Evolutionary conservation across 2,329 filamentous ascomycete genomes (phyloP), one percentile per base, ranked within the genome.

Genomic region (Helotiales sp.): DNA sequence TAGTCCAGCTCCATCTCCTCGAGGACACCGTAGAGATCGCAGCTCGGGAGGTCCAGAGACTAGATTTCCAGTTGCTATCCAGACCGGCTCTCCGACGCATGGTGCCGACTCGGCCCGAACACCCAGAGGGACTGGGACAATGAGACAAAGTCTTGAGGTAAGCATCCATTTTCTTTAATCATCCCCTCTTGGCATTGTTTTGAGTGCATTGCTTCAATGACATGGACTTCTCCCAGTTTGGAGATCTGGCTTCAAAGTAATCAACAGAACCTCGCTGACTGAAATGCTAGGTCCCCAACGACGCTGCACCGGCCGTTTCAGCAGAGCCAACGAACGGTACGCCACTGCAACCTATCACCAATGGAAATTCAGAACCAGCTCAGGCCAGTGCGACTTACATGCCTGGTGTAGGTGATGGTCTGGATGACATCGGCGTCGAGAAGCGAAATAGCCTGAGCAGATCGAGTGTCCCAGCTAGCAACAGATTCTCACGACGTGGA

Each of bases 21-120:
- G 70, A 34, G 78, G 79, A 36, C 90, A 96, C 71, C 83, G 91
- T 56, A 87, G 93, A 63, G 93, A 97, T 69, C 86, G 90, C 66
- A 96, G 90, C 71, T 87, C 84, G 40, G 82, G 85, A 61, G 84
- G 85, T 5, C 82, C 86, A 27, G 87, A 87, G 69, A 96, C 90
- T 8, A 84, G 92, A 38, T 97, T 96, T 79, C 95, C 91, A 1
- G n/a, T n/a, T n/a, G n/a, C n/a, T n/a, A 89, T 97, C 64, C 82
- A 29, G 25, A 86, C 64, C n/a, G 86, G 89, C 63, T 82, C 76
- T 67, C 86, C 83, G 60, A 85, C 78, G 47, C 76, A 79, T 56
- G 78, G 75, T 60, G 78, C 71, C 56, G 83, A 79, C 68, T 42
- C 67, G 69, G 19, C 36, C 52, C 62, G 70, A 72, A 62, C 64